phyloP scores from a whole-genome alignment of 2,329 filamentous ascomycete species.

The Curvularia verruculosa region DNA sequence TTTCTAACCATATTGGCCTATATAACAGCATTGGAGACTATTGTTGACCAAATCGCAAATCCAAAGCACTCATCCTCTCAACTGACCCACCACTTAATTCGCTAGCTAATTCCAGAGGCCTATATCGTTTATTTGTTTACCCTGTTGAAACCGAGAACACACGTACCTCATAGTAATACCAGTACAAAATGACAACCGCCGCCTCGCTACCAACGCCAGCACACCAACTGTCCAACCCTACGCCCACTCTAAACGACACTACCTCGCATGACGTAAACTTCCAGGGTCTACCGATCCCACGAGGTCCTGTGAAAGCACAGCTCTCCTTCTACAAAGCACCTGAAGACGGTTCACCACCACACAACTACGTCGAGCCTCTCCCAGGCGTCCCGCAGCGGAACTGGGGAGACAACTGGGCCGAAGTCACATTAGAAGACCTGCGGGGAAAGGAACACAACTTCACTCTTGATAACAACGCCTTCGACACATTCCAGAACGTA shows the following conservation, averaged over 20 bases:
- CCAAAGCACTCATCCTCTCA: slow-evolving; percentile 17
- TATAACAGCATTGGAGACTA: slow-evolving; percentile 26
- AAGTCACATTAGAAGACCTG: slow-evolving; percentile 71
- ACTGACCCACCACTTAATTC: slow-evolving; percentile 3
- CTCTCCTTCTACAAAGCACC: slow-evolving; percentile 41
- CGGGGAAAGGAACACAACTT: slow-evolving; percentile 72
- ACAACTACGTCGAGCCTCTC: slow-evolving; percentile 65
- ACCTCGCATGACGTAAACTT: slow-evolving; percentile 42
- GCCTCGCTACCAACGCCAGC: slow-evolving; percentile 51
- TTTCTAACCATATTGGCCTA: slow-evolving; percentile 39
- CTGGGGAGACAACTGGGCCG: slow-evolving; percentile 57
- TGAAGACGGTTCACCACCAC: slow-evolving; percentile 35
- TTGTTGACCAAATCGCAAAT: slow-evolving; percentile 14
- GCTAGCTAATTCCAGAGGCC: not conserved
- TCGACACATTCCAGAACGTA: slow-evolving; percentile 67
- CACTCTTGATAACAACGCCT: slow-evolving; percentile 75
- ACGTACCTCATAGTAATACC: not conserved
- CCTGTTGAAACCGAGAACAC: not conserved
- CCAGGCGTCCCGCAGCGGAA: slow-evolving; percentile 71
- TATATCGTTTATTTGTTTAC: not conserved
- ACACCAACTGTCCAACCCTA: slow-evolving; percentile 46
- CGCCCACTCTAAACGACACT: slow-evolving; percentile 32
- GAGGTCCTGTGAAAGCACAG: slow-evolving; percentile 33
- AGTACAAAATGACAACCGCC: slow-evolving; percentile 51
- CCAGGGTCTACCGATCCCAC: slow-evolving; percentile 39